Evolutionary conservation across 2,329 filamentous ascomycete species (phyloP).

Genomic region (Botrytis sinoallii): DNA sequence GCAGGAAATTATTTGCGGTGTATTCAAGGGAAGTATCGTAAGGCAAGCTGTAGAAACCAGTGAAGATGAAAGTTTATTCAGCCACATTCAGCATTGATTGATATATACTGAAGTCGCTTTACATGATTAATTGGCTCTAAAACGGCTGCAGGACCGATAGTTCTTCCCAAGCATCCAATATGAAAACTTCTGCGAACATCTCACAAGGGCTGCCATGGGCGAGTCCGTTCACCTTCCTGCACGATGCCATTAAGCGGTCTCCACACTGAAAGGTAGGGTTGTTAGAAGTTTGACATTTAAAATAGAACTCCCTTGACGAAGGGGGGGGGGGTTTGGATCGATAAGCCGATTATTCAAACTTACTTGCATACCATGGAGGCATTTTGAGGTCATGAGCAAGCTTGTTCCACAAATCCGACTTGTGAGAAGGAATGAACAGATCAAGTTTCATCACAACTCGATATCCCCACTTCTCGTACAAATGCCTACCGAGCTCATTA

Average conservation of each 20-base stretch:
- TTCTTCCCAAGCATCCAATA: rapidly evolving
- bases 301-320: too few species aligned
- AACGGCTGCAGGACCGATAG: not conserved
- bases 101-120: too few species aligned
- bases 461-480: constrained; percentile 13
- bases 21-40: too few species aligned
- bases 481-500: not conserved
- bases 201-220: not conserved
- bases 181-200: not conserved
- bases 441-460: constrained; percentile 5
- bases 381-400: not conserved
- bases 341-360: not conserved
- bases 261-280: not conserved
- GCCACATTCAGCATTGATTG: too few species aligned
- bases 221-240: not conserved
- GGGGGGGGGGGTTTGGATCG: not conserved
- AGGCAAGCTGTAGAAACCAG: too few species aligned
- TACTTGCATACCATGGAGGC: not conserved
- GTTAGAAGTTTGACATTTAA: not conserved
- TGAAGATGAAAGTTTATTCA: too few species aligned
- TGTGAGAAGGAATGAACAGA: not conserved
- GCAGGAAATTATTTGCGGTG: too few species aligned
- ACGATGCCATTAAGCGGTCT: not conserved
- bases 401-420: constrained; percentile 5
- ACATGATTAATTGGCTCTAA: not conserved